phyloP scores from a whole-genome alignment of 345 rosid species.

The Moricandia moricandioides region DNA sequence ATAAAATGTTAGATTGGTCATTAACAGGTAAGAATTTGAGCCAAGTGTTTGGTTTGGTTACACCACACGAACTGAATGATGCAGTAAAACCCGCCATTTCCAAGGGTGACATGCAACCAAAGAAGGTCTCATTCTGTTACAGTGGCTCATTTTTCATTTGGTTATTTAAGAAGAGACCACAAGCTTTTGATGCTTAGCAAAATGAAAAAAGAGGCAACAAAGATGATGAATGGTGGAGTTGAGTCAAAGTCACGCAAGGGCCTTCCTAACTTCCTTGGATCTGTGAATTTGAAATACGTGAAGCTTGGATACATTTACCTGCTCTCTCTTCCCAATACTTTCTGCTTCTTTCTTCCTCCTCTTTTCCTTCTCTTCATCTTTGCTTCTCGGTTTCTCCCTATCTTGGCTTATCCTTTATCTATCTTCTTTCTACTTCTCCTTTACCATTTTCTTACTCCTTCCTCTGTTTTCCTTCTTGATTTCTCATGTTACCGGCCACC shows the following conservation, averaged over 20 bases:
- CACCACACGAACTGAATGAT: slow-evolving; percentile 32
- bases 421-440: slow-evolving; percentile 37
- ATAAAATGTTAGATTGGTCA: neutral
- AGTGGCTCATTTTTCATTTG: neutral
- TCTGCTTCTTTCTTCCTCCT: slow-evolving; percentile 37
- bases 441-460: slow-evolving; percentile 45
- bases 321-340: slow-evolving; percentile 33
- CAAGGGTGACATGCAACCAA: slow-evolving; percentile 36
- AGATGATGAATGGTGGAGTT: slow-evolving; percentile 49
- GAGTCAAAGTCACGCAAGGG: slow-evolving; percentile 45
- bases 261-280: slow-evolving; percentile 52
- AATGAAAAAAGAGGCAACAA: slow-evolving; percentile 45
- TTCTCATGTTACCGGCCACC: slow-evolving; percentile 71
- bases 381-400: slow-evolving; percentile 29
- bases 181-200: slow-evolving; percentile 20
- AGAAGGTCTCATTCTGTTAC: slow-evolving; percentile 38
- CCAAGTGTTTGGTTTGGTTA: slow-evolving; percentile 21
- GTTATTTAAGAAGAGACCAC: slow-evolving; percentile 17
- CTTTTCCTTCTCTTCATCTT: slow-evolving; percentile 40
- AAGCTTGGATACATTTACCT: slow-evolving; percentile 64
- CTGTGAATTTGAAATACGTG: slow-evolving; percentile 59
- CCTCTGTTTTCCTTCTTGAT: slow-evolving; percentile 51
- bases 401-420: slow-evolving; percentile 35
- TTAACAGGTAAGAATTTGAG: neutral
- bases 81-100: slow-evolving; percentile 33